Percentiles rank a stretch among this genome's conserved stretches.
Evolutionary conservation across 495 filamentous ascomycete genomes (phyloP).

Genomic region (Penicillium canariense): DNA sequence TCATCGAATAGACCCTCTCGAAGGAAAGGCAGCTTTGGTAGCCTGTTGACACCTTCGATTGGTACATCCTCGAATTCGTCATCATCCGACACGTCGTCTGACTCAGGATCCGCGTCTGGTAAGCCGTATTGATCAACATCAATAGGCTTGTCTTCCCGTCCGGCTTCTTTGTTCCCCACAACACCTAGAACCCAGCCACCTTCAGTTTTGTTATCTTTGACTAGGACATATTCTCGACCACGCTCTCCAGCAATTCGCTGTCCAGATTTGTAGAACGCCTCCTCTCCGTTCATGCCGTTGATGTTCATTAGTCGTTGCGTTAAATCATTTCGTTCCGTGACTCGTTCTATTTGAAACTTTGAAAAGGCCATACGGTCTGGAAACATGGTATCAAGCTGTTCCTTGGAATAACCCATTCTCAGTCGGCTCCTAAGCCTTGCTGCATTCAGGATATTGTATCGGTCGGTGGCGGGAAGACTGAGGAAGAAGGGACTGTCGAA

Average conservation of each 20-base stretch:
- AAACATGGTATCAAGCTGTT: slow-evolving; percentile 94
- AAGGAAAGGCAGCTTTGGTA: slow-evolving; percentile 63
- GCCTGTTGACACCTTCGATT: slow-evolving; percentile 85
- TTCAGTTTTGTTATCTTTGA: slow-evolving; percentile 91
- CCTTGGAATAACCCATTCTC: slow-evolving; percentile 93
- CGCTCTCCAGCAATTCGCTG: slow-evolving; percentile 83
- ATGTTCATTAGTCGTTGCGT: slow-evolving; percentile 95
- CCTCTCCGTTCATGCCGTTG: slow-evolving; percentile 79
- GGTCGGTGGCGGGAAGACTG: slow-evolving; percentile 82
- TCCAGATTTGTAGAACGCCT: slow-evolving; percentile 61
- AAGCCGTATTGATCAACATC: slow-evolving; percentile 74
- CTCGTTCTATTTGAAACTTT: slow-evolving; percentile 91
- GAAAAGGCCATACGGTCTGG: slow-evolving; percentile 98
- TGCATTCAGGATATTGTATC: slow-evolving; percentile 96
- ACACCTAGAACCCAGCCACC: slow-evolving; percentile 98
- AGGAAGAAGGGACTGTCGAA: slow-evolving; percentile 92
- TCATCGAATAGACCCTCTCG: slow-evolving; percentile 39
- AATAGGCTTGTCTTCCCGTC: slow-evolving; percentile 77
- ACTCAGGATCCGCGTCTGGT: slow-evolving; percentile 45
- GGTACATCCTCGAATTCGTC: slow-evolving; percentile 93
- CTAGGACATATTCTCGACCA: slow-evolving; percentile 89
- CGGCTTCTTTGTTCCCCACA: slow-evolving; percentile 76
- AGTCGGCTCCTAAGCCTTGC: slow-evolving; percentile 81
- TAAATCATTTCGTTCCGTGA: slow-evolving; percentile 87
- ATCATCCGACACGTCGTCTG: slow-evolving; percentile 52